phyloP scores from a whole-genome alignment of 2,329 filamentous ascomycete genomes.

The Tricladium varicosporioides region DNA sequence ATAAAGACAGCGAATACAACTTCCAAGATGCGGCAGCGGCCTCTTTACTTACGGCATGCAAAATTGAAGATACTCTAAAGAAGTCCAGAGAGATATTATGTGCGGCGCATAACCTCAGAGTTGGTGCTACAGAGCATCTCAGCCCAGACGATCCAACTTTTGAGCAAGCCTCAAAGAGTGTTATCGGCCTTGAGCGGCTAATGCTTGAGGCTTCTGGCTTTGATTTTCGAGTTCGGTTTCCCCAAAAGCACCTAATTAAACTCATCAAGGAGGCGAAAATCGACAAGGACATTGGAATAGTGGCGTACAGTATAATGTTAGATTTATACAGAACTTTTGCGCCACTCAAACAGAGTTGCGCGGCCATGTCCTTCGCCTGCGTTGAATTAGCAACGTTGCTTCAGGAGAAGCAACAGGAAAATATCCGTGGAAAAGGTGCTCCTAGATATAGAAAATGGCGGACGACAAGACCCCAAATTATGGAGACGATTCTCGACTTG shows the following conservation, averaged over 20 bases:
- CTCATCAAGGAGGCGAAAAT: constrained; percentile 50
- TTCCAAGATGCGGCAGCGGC: constrained; percentile 84
- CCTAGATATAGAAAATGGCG: constrained; percentile 49
- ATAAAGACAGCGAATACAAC: constrained; percentile 83
- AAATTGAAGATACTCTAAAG: constrained; percentile 96
- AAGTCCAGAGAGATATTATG: constrained; percentile 93
- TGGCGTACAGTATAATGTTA: constrained; percentile 78
- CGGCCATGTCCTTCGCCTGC: constrained; percentile 80
- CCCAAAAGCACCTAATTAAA: constrained; percentile 82
- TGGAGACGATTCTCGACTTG: constrained; percentile 85
- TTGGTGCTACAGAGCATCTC: constrained; percentile 57
- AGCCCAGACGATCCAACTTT: constrained; percentile 85
- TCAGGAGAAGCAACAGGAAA: constrained; percentile 52
- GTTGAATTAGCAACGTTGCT: constrained; percentile 78
- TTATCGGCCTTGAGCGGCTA: constrained; percentile 86
- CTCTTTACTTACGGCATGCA: constrained; percentile 88
- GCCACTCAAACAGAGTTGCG: constrained; percentile 83
- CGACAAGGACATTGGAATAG: constrained; percentile 57
- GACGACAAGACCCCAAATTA: constrained; percentile 46
- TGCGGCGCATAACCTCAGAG: constrained; percentile 81
- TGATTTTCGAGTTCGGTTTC: constrained; percentile 87
- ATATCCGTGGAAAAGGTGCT: constrained; percentile 44
- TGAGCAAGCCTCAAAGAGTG: constrained; percentile 72
- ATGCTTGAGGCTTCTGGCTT: constrained; percentile 93
- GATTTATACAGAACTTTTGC: constrained; percentile 94